Percentiles rank a stretch among this genome's conserved stretches.
Conservation (phyloP, 2,329 filamentous ascomycete genomes). For the Talaromyces piceae region DNA sequence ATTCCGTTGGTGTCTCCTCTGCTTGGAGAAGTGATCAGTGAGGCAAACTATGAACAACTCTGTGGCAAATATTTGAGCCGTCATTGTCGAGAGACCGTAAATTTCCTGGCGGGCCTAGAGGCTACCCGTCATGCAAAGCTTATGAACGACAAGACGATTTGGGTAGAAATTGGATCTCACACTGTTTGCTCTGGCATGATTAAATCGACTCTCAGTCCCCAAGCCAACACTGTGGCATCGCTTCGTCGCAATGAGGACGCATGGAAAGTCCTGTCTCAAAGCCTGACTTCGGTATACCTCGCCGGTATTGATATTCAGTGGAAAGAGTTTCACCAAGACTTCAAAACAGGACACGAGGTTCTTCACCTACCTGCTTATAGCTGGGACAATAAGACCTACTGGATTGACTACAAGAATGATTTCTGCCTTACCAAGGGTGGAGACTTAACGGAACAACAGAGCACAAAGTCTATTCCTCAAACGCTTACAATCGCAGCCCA, state of each 20-base stretch:
- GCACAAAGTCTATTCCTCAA: not conserved
- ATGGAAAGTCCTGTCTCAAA: slow-evolving; percentile 21
- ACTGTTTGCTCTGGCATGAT: slow-evolving; percentile 42
- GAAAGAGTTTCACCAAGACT: slow-evolving; percentile 60
- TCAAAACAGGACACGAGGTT: slow-evolving; percentile 23
- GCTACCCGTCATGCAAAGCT: slow-evolving; percentile 16
- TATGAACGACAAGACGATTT: slow-evolving; percentile 26
- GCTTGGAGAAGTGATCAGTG: slow-evolving; percentile 36
- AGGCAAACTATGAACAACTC: slow-evolving; percentile 23
- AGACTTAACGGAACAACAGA: slow-evolving; percentile 30
- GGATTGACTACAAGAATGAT: slow-evolving; percentile 54
- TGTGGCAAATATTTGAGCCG: slow-evolving; percentile 34
- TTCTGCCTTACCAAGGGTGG: slow-evolving; percentile 62
- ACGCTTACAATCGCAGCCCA: slow-evolving; percentile 13
- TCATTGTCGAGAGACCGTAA: slow-evolving; percentile 39
- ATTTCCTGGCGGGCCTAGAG: slow-evolving; percentile 37
- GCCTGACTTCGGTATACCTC: slow-evolving; percentile 7
- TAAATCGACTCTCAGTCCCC: slow-evolving; percentile 25
- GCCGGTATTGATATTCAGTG: slow-evolving; percentile 47
- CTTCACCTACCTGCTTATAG: slow-evolving; percentile 21
- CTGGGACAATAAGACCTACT: slow-evolving; percentile 24
- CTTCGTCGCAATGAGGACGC: slow-evolving; percentile 36
- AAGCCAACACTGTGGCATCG: slow-evolving; percentile 27
- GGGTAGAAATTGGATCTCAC: slow-evolving; percentile 43
- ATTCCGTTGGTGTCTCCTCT: slow-evolving; percentile 42